Base-by-base conservation (phyloP, 306 rosid species). In the Purshia tridentata region DNA sequence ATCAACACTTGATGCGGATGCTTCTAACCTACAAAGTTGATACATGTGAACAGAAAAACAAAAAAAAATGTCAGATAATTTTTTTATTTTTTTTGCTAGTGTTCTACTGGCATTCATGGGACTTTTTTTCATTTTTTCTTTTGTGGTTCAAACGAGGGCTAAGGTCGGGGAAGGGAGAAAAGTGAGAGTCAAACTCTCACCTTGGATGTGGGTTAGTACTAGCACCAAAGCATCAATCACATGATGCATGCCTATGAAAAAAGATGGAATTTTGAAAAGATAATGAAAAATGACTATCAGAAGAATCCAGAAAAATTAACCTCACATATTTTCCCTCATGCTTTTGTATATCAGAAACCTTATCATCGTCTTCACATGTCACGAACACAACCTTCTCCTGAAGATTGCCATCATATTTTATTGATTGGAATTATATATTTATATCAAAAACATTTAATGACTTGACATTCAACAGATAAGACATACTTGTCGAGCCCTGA, bases 321-420 rank as follows among this genome's bases (percentile, higher is more conserved):
- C 97, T 94, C 81, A 85, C 86, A 73, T 48, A 66, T 71, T 77
- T 81, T 55, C 97, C 97, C 29, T 65, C 52, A 72, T 85, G 89
- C 65, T 80, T 86, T 76, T 83, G 76, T 56, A 88, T 74, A 75
- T 80, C 90, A 60, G 87, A 77, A 75, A 88, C 67, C 69, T 70
- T 80, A 72, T 94, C 99, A 56, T 89, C 87, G 41, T 91, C 99
- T 73, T 94, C 99, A 60, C 97, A 94, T 50, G 97, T 91, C 82
- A 94, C 99, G 47, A 94, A 89, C 55, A 87, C 91, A 50, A 94
- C 97, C 79, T 91, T 94, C 84, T 94, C 99, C 97, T 94, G 88
- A 70, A 85, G 72, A 72, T 69, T 48, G 65, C 76, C 81, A 65
- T 49, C 67, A 75, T 42, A 48, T 40, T 52, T 76, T 76, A 72